phyloP scores from a whole-genome alignment of 495 filamentous ascomycete genomes.

The Penicillium arizonense region DNA sequence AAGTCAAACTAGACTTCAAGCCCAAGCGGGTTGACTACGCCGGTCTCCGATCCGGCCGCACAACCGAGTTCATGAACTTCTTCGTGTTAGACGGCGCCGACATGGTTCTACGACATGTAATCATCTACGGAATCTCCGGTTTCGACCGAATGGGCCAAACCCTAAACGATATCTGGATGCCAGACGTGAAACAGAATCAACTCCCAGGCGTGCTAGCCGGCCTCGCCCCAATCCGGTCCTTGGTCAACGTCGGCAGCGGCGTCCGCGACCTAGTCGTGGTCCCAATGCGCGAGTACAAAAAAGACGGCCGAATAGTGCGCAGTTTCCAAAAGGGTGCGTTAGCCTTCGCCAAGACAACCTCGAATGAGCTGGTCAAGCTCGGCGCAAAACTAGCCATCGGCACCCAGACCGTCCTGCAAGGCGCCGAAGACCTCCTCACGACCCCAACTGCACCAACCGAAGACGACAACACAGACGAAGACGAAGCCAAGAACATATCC shows the following conservation, averaged over 20 bases:
- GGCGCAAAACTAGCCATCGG: conserved; percentile 95
- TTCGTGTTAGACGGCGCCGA: conserved; percentile 86
- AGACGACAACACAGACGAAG: conserved; percentile 52
- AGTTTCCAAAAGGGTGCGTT: conserved; percentile 87
- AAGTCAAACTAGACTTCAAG: conserved; percentile 91
- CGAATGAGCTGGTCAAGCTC: conserved; percentile 84
- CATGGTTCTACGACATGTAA: conserved; percentile 82
- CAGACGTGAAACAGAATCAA: conserved; percentile 86
- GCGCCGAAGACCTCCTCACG: conserved; percentile 76
- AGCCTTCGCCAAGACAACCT: conserved; percentile 88
- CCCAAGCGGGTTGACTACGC: conserved; percentile 95
- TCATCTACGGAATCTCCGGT: conserved; percentile 87
- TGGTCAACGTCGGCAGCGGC: conserved; percentile 87
- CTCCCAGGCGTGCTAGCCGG: conserved; percentile 87
- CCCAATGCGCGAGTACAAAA: conserved; percentile 87
- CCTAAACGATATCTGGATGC: conserved; percentile 96
- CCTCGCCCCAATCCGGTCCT: conserved; percentile 80
- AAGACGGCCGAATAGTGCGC: conserved; percentile 89
- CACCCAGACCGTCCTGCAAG: conserved; percentile 85
- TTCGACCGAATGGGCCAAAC: conserved; percentile 85
- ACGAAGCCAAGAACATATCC: conserved; percentile 73
- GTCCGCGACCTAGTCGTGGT: conserved; percentile 83
- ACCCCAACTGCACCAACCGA: conserved; percentile 39
- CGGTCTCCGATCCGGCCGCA: conserved; percentile 93
- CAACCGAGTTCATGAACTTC: conserved; percentile 99